Percentiles rank a stretch among this genome's conserved stretches.
Evolutionary conservation across 768 basidiomycete genomes (phyloP).

Genomic region (Macrolepiota albuminosa): DNA sequence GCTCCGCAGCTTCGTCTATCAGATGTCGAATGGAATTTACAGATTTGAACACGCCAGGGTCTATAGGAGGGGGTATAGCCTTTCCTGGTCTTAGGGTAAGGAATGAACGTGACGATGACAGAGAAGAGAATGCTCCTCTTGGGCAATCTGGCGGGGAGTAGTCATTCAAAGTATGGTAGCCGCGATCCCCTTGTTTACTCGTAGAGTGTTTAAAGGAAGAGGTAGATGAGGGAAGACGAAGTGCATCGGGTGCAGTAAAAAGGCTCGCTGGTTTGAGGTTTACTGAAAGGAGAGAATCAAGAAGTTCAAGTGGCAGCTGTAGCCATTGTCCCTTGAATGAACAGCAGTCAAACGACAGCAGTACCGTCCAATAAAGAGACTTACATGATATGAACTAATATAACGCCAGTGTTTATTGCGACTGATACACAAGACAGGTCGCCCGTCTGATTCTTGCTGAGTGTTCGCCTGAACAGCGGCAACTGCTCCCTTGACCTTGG

Average conservation of each 20-base stretch:
- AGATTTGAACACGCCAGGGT: conserved; percentile 81
- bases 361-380: conserved; percentile 22
- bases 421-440: conserved; percentile 77
- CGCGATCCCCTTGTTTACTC: conserved; percentile 41
- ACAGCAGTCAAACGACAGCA: conserved; percentile 10
- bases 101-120: conserved; percentile 41
- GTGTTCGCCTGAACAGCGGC: conserved; percentile 22
- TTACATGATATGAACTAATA: conserved; percentile 86
- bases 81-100: conserved; percentile 58
- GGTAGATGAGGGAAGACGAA: conserved; percentile 27
- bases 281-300: conserved; percentile 75
- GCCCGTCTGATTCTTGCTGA: conserved; percentile 36
- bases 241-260: conserved; percentile 36
- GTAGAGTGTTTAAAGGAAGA: conserved; percentile 19
- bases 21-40: conserved; percentile 71
- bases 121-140: conserved; percentile 27
- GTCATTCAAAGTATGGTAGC: conserved; percentile 37
- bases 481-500: conserved; percentile 37
- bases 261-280: conserved; percentile 73
- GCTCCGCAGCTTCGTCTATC: conserved; percentile 86
- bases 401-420: conserved; percentile 94
- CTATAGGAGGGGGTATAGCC: conserved; percentile 80
- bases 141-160: conserved; percentile 44
- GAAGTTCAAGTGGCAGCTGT: conserved; percentile 79
- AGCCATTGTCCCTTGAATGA: conserved; percentile 80